Percentiles rank a stretch among this genome's conserved stretches.
Conservation (phyloP, 495 filamentous ascomycete genomes). For the Xylaria sp. region DNA sequence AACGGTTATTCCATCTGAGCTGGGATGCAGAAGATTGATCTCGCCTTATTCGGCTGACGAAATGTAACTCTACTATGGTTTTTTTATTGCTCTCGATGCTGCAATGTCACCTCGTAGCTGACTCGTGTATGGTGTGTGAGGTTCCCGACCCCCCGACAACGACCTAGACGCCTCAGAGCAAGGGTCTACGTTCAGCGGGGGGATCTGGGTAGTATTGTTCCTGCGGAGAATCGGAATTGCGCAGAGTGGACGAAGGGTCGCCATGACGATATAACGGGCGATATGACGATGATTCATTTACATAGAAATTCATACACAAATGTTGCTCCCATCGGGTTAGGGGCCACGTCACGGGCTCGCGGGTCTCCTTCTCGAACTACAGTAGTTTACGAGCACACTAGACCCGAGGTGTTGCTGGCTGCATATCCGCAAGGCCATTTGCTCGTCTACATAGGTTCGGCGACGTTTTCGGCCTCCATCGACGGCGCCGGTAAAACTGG, state of each 20-base stretch:
- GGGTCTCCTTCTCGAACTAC: neutral
- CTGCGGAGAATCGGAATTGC: conserved; percentile 1
- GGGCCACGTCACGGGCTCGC: neutral
- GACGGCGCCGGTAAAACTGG: neutral
- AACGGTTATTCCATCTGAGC: conserved; percentile 24
- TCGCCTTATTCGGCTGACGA: conserved; percentile 24
- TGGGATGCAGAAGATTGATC: conserved; percentile 15
- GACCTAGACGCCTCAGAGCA: conserved; percentile 20
- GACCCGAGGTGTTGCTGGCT: neutral
- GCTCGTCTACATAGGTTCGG: neutral
- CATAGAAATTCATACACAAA: neutral
- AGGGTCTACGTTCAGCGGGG: conserved; percentile 1
- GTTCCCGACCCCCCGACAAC: neutral
- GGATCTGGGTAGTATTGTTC: conserved; percentile 10
- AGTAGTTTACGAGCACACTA: neutral
- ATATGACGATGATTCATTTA: conserved; percentile 2
- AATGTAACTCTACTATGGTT: conserved; percentile 11
- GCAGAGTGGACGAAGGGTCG: neutral
- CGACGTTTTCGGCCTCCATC: conserved; percentile 9
- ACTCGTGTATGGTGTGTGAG: conserved; percentile 2
- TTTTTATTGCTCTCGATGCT: conserved; percentile 14
- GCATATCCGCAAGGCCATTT: conserved; percentile 1
- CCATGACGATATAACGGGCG: neutral
- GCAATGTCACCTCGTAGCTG: conserved; percentile 22
- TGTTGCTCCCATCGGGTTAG: neutral